Conservation (phyloP, 768 basidiomycete species). For the Lactarius vividus region DNA sequence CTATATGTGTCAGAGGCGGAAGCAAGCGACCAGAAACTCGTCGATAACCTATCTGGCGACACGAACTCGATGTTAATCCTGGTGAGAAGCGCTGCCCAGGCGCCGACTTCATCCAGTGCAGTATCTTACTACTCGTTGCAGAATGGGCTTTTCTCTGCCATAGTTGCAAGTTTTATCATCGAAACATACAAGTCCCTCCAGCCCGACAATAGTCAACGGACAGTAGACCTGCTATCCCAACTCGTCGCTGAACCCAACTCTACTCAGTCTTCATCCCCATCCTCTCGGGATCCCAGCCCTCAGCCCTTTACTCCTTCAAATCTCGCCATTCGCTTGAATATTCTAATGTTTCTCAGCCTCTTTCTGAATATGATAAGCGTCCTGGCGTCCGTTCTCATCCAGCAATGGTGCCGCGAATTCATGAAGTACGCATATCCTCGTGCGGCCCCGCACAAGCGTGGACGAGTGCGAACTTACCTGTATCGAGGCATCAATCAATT, state of each 20-base stretch:
- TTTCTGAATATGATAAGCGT: conserved; percentile 19
- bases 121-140: neutral
- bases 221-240: conserved; percentile 10
- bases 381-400: conserved; percentile 17
- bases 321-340: conserved; percentile 17
- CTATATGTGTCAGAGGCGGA: conserved; percentile 22
- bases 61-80: conserved; percentile 26
- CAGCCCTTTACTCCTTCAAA: neutral
- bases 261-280: neutral
- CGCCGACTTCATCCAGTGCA: neutral
- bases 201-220: conserved; percentile 8
- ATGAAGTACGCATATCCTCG: conserved; percentile 1
- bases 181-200: conserved; percentile 24
- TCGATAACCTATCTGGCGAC: conserved; percentile 22
- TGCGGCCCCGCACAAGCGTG: conserved; percentile 14
- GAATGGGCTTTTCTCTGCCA: conserved; percentile 27
- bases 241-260: neutral
- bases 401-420: conserved; percentile 23
- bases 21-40: conserved; percentile 15
- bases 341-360: conserved; percentile 21
- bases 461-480: conserved; percentile 15
- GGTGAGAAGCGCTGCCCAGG: conserved; percentile 5
- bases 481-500: conserved; percentile 12
- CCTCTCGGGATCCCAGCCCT: neutral
- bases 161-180: conserved; percentile 26